Conservation (phyloP, 2,329 filamentous ascomycete species). For the Corinectria fuckeliana region DNA sequence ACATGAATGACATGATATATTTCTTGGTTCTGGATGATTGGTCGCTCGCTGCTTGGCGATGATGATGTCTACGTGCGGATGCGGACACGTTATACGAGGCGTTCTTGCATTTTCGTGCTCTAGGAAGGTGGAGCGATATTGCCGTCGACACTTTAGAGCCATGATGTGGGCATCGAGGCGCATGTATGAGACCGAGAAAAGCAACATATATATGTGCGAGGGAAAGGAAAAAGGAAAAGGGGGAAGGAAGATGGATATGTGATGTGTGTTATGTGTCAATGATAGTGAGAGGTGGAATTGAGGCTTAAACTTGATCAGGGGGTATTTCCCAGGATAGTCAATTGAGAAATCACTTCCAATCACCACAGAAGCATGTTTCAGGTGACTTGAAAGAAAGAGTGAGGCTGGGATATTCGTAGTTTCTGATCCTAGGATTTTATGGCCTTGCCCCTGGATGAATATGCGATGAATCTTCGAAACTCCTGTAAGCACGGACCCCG, state of each 20-base stretch:
- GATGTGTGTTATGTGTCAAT: background rate
- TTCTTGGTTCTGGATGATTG: slow-evolving; percentile 29
- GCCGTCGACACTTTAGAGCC: background rate
- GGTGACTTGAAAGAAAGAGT: too few species aligned
- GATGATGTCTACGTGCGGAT: slow-evolving; percentile 9
- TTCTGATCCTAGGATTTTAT: too few species aligned
- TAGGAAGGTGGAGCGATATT: background rate
- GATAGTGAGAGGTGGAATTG: background rate
- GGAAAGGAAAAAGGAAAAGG: slow-evolving; percentile 6
- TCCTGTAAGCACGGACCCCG: slow-evolving; percentile 18
- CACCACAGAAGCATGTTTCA: too few species aligned
- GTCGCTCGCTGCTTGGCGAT: slow-evolving; percentile 23
- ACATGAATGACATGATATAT: slow-evolving; percentile 38
- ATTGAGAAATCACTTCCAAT: too few species aligned
- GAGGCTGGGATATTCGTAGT: too few species aligned
- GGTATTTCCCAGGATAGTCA: too few species aligned
- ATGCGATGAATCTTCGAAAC: too few species aligned
- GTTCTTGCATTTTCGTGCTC: slow-evolving; percentile 13
- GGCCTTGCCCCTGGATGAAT: too few species aligned
- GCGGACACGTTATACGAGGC: slow-evolving; percentile 27
- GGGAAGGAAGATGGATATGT: background rate
- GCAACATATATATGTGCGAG: background rate
- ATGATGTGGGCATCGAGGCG: background rate
- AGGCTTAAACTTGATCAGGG: background rate
- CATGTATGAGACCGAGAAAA: background rate